Evolutionary conservation across 2,329 filamentous ascomycete genomes (phyloP).

Genomic region (Colletotrichum trifolii): DNA sequence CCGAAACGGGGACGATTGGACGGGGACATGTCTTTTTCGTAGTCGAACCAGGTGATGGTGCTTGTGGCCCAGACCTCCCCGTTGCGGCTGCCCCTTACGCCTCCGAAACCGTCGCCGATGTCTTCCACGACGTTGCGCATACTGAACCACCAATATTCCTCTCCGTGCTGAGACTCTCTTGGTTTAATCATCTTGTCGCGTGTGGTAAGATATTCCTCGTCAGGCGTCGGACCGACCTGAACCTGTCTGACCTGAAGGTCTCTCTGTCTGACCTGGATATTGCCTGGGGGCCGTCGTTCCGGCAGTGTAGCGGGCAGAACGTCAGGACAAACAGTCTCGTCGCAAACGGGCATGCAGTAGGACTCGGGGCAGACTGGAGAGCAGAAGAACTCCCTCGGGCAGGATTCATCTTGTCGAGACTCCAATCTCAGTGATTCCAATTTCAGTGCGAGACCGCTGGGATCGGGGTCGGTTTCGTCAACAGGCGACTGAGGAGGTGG

Average conservation of each 20-base stretch:
- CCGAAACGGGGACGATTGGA: slow-evolving; percentile 23
- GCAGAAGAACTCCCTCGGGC: not conserved
- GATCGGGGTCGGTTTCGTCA: too few relatives aligned
- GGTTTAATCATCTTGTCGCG: slow-evolving; percentile 14
- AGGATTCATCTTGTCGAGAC: not conserved
- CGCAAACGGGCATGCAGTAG: not conserved
- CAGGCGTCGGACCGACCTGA: slow-evolving; percentile 6
- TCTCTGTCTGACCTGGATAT: too few relatives aligned
- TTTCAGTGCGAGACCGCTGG: slow-evolving; percentile 3
- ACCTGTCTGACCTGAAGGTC: not conserved
- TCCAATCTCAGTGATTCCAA: not conserved
- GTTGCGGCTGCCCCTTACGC: not conserved
- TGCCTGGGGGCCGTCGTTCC: too few relatives aligned
- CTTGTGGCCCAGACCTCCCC: slow-evolving; percentile 18
- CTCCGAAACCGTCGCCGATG: slow-evolving; percentile 11
- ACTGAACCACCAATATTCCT: slow-evolving; percentile 7
- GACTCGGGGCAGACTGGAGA: not conserved
- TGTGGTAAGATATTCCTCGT: slow-evolving; percentile 9
- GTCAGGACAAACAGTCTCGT: not conserved
- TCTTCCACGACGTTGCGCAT: slow-evolving; percentile 14
- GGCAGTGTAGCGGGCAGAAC: not conserved
- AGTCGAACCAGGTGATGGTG: slow-evolving; percentile 4
- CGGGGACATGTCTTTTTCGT: slow-evolving; percentile 8
- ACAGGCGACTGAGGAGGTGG: too few relatives aligned
- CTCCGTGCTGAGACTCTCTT: not conserved